Percentiles rank a stretch among this genome's conserved stretches.
These are phyloP conservation scores for Aspergillus hiratsukae DNA, from an alignment of 2,329 filamentous ascomycete species.

Conservation along the genomic window DNA sequence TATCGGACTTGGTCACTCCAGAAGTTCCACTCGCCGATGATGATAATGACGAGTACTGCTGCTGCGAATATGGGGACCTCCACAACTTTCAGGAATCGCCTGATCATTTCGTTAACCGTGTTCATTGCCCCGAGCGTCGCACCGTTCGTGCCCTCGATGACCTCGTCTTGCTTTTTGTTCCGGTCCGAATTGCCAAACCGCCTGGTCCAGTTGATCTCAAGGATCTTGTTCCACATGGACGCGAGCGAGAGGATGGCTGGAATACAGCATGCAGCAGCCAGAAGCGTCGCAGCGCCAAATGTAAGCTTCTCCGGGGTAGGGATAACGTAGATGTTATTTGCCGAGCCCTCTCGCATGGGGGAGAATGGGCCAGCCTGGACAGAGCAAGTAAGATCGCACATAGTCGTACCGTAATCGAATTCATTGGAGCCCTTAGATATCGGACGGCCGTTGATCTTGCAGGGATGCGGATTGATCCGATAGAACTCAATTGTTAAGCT, in stretches of 20 bases:
- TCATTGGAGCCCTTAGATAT: background rate
- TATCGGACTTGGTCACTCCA: background rate
- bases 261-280: constrained; percentile 62
- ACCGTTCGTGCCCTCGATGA: constrained; percentile 52
- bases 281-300: constrained; percentile 56
- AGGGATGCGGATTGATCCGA: background rate
- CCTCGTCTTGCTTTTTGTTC: constrained; percentile 30
- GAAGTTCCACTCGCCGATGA: background rate
- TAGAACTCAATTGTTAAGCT: background rate
- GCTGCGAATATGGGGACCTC: constrained; percentile 57
- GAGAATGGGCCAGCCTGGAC: constrained; percentile 32
- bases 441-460: background rate
- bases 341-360: constrained; percentile 51
- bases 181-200: constrained; percentile 31
- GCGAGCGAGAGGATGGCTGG: constrained; percentile 59
- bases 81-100: constrained; percentile 38
- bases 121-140: constrained; percentile 51
- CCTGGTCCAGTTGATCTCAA: constrained; percentile 57
- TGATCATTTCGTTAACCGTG: constrained; percentile 33
- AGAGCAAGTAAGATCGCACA: background rate
- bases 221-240: constrained; percentile 61
- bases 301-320: constrained; percentile 53
- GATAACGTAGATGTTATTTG: constrained; percentile 60
- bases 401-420: background rate
- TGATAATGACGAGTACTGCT: background rate